Evolutionary conservation across 345 rosid genomes (phyloP).

Genomic region (Gossypium bickii): DNA sequence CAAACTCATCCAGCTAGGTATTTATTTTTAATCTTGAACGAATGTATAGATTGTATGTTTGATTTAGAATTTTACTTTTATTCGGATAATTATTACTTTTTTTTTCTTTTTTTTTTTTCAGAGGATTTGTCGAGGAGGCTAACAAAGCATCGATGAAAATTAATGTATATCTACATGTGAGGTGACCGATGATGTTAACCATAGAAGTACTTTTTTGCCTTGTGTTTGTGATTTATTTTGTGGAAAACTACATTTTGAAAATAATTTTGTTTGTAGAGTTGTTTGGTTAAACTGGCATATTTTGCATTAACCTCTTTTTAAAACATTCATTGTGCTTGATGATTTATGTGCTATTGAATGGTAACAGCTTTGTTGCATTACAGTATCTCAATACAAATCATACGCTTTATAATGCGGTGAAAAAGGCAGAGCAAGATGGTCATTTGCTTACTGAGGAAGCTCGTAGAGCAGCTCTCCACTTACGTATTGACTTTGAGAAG

Average conservation of each 20-base stretch:
- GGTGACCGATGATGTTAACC: constrained; percentile 52
- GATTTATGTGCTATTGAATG: constrained; percentile 1
- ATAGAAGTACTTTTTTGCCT: constrained; percentile 10
- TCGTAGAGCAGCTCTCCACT: constrained; percentile 67
- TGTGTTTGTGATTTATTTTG: constrained; percentile 5
- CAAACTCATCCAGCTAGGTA: constrained; percentile 95
- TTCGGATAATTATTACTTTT: not conserved
- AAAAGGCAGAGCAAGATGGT: constrained; percentile 69
- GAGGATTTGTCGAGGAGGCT: constrained; percentile 92
- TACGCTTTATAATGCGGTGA: constrained; percentile 73
- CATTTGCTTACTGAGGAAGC: constrained; percentile 70
- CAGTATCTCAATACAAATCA: constrained; percentile 86
- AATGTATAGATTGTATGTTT: not conserved
- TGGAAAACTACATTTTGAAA: not conserved
- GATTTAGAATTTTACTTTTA: constrained; percentile 5
- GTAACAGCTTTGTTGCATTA: constrained; percentile 14
- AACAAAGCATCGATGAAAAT: constrained; percentile 76
- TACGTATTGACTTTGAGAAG: constrained; percentile 77
- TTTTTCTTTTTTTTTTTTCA: constrained; percentile 18
- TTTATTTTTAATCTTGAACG: constrained; percentile 4
- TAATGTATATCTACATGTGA: constrained; percentile 98
- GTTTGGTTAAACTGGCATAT: not conserved
- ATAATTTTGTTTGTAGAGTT: not conserved
- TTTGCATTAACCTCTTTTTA: not conserved
- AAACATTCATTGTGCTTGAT: not conserved